Conservation (phyloP, 257 asterid genomes). For the Fraxinus americana region DNA sequence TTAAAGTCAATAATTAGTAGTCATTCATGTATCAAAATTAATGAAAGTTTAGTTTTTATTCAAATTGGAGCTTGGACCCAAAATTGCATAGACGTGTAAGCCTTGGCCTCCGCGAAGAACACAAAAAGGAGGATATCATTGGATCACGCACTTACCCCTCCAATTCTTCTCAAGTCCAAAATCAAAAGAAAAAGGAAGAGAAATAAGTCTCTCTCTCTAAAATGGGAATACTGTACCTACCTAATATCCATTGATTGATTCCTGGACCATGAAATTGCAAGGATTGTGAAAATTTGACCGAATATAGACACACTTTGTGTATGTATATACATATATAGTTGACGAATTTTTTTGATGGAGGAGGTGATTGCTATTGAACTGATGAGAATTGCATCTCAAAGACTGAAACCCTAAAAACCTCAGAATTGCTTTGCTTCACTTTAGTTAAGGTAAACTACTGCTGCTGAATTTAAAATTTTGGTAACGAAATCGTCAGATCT, state of each 20-base stretch:
- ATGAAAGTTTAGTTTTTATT: too few species aligned
- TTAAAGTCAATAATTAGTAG: too few species aligned
- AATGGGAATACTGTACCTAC: conserved; percentile 5
- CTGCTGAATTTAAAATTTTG: conserved; percentile 37
- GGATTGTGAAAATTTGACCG: conserved; percentile 29
- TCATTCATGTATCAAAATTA: too few species aligned
- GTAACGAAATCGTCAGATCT: conserved; percentile 37
- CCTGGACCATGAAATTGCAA: conserved; percentile 23
- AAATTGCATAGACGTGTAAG: too few species aligned
- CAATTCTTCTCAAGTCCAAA: not conserved
- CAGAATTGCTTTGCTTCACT: conserved; percentile 44
- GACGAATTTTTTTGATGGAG: conserved; percentile 22
- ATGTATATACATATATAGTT: conserved; percentile 23
- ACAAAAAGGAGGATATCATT: not conserved
- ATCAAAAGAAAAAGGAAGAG: not conserved
- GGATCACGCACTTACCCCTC: not conserved
- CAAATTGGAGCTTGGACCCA: too few species aligned
- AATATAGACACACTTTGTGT: not conserved
- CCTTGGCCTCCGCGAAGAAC: conserved; percentile 32
- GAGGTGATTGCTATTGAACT: conserved; percentile 35
- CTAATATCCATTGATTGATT: conserved; percentile 25
- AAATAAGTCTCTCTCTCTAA: not conserved
- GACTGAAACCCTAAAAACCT: conserved; percentile 47
- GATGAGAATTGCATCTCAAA: conserved; percentile 45
- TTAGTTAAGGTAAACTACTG: conserved; percentile 45